Base-by-base conservation (phyloP, 2,329 filamentous ascomycete species). In the Samsoniella hepiali region DNA sequence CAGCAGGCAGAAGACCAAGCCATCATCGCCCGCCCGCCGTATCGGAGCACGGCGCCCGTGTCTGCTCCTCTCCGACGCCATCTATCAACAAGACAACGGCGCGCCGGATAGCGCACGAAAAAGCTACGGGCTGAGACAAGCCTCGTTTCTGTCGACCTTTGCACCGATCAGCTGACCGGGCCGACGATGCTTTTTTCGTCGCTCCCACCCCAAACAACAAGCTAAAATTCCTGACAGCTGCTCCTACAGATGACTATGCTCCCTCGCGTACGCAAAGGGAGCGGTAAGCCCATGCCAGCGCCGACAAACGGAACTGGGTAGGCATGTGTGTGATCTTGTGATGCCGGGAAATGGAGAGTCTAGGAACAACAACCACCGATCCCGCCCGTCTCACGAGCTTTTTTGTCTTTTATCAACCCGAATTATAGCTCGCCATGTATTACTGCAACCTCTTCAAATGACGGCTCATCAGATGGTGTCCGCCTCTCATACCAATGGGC, bases 91-190 rank as follows among this genome's bases (percentile, higher is more conserved):
- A 17, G n/a, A 22, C 51, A 38, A 47, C 45, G 45, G 45, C 45
- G 22, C 42, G 22, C 13, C 22, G 11, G 45, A 29, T 47, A 11
- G 34, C 34, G 32, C 13, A 34, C 49, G 13, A 51, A 31, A 47
- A 47, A 27, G 6, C 15, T 47, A 47, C 44, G n/a, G 22, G 44
- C 44, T 22, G 44, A 51, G 7, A 27, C 22, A 22, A 22, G 40
- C 34, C n/a, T 40, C 54, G 57, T 32, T 9, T 42, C 22, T 34
- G 22, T 27, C 56, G 22, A 22, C 22, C 22, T 22, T 60, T 38
- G 34, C 49, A 62, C 59, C 59, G 59, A 62, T 62, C 59, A 62
- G 59, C 50, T 62, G 59, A 62, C 59, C 59, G 59, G 22, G 59
- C 50, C 59, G 47, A 44, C 49, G 36, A 53, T 29, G 50, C n/a